phyloP scores from a whole-genome alignment of 306 rosid genomes.

The Dalbergia oliveri region DNA sequence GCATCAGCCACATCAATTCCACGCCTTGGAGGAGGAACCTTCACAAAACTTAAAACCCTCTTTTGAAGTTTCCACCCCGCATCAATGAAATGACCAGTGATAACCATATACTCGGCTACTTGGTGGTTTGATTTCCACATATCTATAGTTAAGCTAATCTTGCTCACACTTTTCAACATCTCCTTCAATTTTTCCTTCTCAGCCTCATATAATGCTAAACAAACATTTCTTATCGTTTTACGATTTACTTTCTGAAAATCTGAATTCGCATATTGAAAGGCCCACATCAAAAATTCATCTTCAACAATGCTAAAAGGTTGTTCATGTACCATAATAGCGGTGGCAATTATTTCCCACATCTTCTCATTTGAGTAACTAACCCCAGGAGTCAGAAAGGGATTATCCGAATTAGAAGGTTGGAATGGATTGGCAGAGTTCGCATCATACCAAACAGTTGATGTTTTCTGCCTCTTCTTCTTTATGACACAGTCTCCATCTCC shows the following conservation, averaged over 20 bases:
- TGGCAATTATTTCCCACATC: neutral
- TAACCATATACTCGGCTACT: no score
- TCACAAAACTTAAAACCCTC: no score
- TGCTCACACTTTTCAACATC: neutral
- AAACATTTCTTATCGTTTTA: neutral
- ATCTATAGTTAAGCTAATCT: neutral
- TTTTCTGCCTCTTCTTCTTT: no score
- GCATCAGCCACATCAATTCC: no score
- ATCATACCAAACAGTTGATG: no score
- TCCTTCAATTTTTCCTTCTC: neutral
- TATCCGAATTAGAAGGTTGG: no score
- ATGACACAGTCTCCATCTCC: no score
- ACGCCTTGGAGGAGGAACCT: no score
- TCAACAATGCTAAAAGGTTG: neutral
- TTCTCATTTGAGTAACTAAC: neutral
- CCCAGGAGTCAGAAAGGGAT: neutral
- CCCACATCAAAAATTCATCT: neutral
- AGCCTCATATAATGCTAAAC: neutral
- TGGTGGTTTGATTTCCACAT: neutral
- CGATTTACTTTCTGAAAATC: neutral
- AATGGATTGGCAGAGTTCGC: no score
- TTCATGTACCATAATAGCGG: neutral
- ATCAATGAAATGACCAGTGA: no score
- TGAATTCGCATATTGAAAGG: neutral
- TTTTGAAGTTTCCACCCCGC: no score